Conservation (phyloP, 1,139 yeast species). For the Schwanniomyces etchellsii region DNA sequence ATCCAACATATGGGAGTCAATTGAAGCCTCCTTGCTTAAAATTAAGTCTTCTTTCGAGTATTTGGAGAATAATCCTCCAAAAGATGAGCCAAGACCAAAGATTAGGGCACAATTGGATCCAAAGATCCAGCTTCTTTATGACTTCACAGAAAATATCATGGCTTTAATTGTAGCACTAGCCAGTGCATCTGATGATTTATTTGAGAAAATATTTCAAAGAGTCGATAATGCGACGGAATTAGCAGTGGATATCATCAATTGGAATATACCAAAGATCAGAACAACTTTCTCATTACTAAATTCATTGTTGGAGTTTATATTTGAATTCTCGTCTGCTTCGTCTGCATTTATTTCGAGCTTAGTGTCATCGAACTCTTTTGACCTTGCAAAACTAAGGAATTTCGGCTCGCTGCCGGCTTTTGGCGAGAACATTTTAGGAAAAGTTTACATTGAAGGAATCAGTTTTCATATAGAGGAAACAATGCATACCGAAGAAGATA, state of each 20-base stretch:
- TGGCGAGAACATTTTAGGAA: constrained; percentile 33
- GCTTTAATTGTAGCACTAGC: constrained; percentile 66
- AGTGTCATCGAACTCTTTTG: constrained; percentile 16
- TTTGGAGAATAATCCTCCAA: constrained; percentile 20
- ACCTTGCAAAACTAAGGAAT: constrained; percentile 14
- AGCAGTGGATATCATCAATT: constrained; percentile 35
- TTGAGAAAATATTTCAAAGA: constrained; percentile 42
- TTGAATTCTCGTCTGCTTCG: constrained; percentile 64
- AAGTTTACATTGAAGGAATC: constrained; percentile 54
- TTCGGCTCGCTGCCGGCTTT: constrained; percentile 9
- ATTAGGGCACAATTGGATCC: constrained; percentile 23
- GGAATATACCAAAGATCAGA: constrained; percentile 24
- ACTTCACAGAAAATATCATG: constrained; percentile 67
- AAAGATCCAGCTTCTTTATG: constrained; percentile 49
- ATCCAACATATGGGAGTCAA: constrained; percentile 62
- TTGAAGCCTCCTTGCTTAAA: constrained; percentile 47
- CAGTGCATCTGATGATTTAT: constrained; percentile 57
- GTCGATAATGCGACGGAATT: constrained; percentile 37
- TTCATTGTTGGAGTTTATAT: constrained; percentile 54
- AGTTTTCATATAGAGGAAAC: constrained; percentile 54
- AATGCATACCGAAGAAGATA: constrained; percentile 13
- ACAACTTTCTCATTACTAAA: constrained; percentile 42
- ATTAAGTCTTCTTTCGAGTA: constrained; percentile 43
- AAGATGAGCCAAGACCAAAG: constrained; percentile 3
- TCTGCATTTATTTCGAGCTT: constrained; percentile 43